Evolutionary conservation across 495 filamentous ascomycete species (phyloP), one percentile per base, ranked within the genome.

Genomic region (Aspergillus saccharolyticus): DNA sequence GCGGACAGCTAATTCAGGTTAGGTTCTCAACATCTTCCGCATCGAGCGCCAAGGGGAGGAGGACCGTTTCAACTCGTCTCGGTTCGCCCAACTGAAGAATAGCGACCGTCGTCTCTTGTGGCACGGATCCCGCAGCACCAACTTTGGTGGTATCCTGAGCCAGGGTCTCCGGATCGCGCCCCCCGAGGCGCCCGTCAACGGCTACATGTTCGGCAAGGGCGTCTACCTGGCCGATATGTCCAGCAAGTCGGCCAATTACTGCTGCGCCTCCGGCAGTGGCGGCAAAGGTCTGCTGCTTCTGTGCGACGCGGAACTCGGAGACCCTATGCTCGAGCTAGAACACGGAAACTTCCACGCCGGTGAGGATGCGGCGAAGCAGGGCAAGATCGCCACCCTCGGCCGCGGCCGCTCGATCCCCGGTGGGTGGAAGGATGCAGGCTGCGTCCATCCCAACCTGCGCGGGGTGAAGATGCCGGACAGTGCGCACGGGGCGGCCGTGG

Each of bases 181-280:
- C 0, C 89, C 89, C 0, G 88, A 92, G 67, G 89, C 89, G 0
- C 90, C 89, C 1, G 84, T 85, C 3, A 82, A 76, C 48, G 90
- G 90, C 0, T 91, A 92, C 70, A 85, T 83, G 77, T 95, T 94
- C 60, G 90, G 87, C 60, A 92, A 94, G 57, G 91, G 91, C n/a
- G 84, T 96, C 44, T 96, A 96, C 66, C 77, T 96, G 1, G 90
- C 91, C 14, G 91, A 96, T 64, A 88, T 89, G 71, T 86, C 83
- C 59, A 82, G 74, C 67, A 89, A 91, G 70, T 90, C 86, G 4
- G 89, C 90, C 19, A 82, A 84, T 58, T 96, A 95, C 73, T 94
- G 89, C 67, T 79, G 68, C 2, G 63, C 80, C 4, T 70, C 70
- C 6, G 78, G 80, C 59, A 78, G 78, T 44, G 83, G 78, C 10